These are phyloP conservation scores for Sphaerobolus stellatus DNA, from an alignment of 1,284 basidiomycete species.

Conservation along the genomic window DNA sequence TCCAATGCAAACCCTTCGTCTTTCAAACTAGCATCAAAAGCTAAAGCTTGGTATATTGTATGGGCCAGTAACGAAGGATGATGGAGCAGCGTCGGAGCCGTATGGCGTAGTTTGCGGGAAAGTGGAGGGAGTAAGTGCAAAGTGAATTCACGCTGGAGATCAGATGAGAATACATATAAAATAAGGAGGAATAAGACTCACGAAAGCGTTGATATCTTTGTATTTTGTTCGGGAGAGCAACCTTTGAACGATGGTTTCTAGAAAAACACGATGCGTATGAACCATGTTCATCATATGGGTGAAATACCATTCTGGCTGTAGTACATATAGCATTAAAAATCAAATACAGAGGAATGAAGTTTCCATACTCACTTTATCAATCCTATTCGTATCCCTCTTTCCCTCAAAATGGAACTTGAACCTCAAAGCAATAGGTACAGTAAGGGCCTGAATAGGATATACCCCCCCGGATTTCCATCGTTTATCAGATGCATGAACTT, in stretches of 20 bases:
- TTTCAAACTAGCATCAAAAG: conserved; percentile 83
- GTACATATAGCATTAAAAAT: background rate
- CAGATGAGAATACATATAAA: conserved; percentile 7
- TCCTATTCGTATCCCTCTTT: conserved; percentile 80
- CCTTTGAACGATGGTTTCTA: conserved; percentile 75
- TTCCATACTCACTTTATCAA: conserved; percentile 76
- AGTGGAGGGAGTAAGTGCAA: conserved; percentile 70
- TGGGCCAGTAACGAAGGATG: conserved; percentile 89
- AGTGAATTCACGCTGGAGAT: conserved; percentile 71
- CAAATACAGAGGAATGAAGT: background rate
- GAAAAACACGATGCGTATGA: conserved; percentile 79
- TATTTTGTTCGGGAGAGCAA: conserved; percentile 65
- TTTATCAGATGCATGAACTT: conserved; percentile 34
- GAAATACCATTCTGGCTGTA: conserved; percentile 95
- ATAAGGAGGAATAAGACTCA: conserved; percentile 36
- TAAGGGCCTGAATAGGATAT: conserved; percentile 82
- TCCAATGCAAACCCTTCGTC: conserved; percentile 71
- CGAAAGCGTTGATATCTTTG: conserved; percentile 70
- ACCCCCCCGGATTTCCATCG: conserved; percentile 49
- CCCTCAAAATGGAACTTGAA: conserved; percentile 98
- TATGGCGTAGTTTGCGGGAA: conserved; percentile 68
- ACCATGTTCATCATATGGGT: conserved; percentile 83
- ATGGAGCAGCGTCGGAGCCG: conserved; percentile 72
- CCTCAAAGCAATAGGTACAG: conserved; percentile 80
- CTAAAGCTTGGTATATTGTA: conserved; percentile 88